phyloP scores from a whole-genome alignment of 495 filamentous ascomycete genomes.

The Ramalina peruviana region DNA sequence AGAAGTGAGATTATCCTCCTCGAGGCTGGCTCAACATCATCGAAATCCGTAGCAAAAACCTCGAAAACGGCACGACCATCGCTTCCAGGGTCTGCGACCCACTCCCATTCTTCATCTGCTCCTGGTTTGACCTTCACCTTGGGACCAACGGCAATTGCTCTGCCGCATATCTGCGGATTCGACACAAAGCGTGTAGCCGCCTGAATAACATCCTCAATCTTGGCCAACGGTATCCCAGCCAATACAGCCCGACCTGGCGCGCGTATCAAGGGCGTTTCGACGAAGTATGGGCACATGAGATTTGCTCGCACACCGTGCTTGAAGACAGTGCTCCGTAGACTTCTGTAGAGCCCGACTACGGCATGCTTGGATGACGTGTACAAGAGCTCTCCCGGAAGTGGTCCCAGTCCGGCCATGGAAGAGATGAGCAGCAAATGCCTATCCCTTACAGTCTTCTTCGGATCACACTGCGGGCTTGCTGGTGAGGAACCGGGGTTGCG shows the following conservation, averaged over 20 bases:
- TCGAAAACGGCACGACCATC: conserved; percentile 38
- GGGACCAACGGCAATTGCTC: conserved; percentile 41
- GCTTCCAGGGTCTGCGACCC: conserved; percentile 19
- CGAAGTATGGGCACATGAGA: conserved; percentile 50
- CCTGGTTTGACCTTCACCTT: conserved; percentile 27
- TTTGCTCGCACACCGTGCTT: conserved; percentile 41
- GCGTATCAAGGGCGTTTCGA: conserved; percentile 45
- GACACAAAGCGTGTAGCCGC: conserved; percentile 32
- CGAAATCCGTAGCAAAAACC: conserved; percentile 42
- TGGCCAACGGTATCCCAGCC: conserved; percentile 37
- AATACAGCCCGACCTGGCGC: conserved; percentile 29
- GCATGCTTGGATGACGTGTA: conserved; percentile 52
- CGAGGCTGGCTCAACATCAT: conserved; percentile 36
- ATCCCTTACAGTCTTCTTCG: conserved; percentile 11
- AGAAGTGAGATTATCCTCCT: conserved; percentile 31
- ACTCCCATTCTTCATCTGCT: conserved; percentile 23
- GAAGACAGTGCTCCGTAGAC: conserved; percentile 34
- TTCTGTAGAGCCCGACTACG: conserved; percentile 47
- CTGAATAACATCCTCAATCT: conserved; percentile 41
- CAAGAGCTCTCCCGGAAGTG: conserved; percentile 22
- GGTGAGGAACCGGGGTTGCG: conserved; percentile 16
- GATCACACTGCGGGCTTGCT: conserved; percentile 9
- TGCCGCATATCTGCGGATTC: conserved; percentile 34
- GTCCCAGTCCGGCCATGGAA: conserved; percentile 16
- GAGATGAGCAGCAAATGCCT: conserved; percentile 17